Percentiles rank a stretch among this genome's conserved stretches.
phyloP scores from a whole-genome alignment of 495 filamentous ascomycete genomes.

The Penicilliopsis zonata region DNA sequence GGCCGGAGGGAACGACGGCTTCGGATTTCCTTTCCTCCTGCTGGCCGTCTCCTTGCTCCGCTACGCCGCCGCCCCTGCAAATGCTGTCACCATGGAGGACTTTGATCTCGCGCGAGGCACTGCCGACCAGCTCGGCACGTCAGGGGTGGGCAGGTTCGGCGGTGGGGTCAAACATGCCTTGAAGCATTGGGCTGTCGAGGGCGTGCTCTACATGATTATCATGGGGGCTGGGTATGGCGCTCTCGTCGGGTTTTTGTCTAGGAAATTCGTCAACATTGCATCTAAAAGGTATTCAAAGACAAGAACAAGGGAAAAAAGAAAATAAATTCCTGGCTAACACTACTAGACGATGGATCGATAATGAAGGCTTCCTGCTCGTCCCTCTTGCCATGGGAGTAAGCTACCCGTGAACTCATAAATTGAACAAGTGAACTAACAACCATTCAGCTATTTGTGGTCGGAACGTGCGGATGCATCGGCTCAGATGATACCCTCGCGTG shows the following conservation, averaged over 20 bases:
- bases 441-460: constrained; percentile 20
- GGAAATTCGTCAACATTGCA: constrained; percentile 17
- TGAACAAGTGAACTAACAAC: constrained; percentile 3
- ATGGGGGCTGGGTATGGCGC: constrained; percentile 22
- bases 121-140: constrained; percentile 17
- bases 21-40: constrained; percentile 48
- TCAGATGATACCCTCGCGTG: constrained; percentile 29
- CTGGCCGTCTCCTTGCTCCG: constrained; percentile 43
- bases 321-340: background rate
- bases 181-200: constrained; percentile 28
- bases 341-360: constrained; percentile 23
- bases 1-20: constrained; percentile 49
- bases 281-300: constrained; percentile 12
- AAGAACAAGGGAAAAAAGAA: background rate
- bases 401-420: too few species aligned
- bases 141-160: constrained; percentile 20
- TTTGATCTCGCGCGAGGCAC: constrained; percentile 12
- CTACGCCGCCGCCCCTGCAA: constrained; percentile 30
- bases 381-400: constrained; percentile 22
- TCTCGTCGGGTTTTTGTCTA: constrained; percentile 19
- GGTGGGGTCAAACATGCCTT: constrained; percentile 19
- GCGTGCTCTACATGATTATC: constrained; percentile 28
- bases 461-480: constrained; percentile 27
- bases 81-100: constrained; percentile 8
- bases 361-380: constrained; percentile 19